Evolutionary conservation across 23 red algal species (phyloP).

Genomic region (Chondrus crispus): DNA sequence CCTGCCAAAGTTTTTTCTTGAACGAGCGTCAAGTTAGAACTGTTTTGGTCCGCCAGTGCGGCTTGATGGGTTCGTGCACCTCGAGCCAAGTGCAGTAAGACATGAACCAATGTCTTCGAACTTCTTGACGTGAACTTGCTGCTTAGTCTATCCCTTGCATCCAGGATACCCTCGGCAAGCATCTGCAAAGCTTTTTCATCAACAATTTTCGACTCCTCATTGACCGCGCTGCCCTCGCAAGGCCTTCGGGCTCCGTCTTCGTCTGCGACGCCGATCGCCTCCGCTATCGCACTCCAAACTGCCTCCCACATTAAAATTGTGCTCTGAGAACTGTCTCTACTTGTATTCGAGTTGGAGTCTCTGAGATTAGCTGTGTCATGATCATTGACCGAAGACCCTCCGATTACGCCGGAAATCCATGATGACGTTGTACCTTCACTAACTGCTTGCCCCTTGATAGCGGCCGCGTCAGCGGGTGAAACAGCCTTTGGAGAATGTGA

Average conservation of each 20-base stretch:
- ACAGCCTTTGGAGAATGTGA: too few species aligned
- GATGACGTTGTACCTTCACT: too few species aligned
- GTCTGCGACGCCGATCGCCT: conserved; percentile 24
- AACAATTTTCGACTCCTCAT: conserved; percentile 33
- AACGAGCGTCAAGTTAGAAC: conserved; percentile 29
- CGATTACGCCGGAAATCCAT: too few species aligned
- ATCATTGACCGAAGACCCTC: not conserved
- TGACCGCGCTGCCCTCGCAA: too few species aligned
- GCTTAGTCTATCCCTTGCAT: conserved; percentile 5
- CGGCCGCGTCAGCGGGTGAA: too few species aligned
- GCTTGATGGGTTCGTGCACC: too few species aligned
- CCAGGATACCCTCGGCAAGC: conserved; percentile 31
- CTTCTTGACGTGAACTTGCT: conserved; percentile 46
- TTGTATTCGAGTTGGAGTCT: not conserved
- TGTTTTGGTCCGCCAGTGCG: not conserved
- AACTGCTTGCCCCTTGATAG: not conserved
- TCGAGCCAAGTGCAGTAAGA: not conserved
- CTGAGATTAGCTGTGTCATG: not conserved
- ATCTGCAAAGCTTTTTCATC: conserved; percentile 53
- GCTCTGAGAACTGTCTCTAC: not conserved
- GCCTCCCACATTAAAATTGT: conserved; percentile 42
- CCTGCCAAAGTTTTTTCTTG: conserved; percentile 48
- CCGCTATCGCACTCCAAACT: conserved; percentile 44
- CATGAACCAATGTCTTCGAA: not conserved
- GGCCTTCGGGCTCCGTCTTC: not conserved